These are phyloP conservation scores for Colletotrichum salicis DNA, from an alignment of 2,329 filamentous ascomycete species.

Conservation along the genomic window DNA sequence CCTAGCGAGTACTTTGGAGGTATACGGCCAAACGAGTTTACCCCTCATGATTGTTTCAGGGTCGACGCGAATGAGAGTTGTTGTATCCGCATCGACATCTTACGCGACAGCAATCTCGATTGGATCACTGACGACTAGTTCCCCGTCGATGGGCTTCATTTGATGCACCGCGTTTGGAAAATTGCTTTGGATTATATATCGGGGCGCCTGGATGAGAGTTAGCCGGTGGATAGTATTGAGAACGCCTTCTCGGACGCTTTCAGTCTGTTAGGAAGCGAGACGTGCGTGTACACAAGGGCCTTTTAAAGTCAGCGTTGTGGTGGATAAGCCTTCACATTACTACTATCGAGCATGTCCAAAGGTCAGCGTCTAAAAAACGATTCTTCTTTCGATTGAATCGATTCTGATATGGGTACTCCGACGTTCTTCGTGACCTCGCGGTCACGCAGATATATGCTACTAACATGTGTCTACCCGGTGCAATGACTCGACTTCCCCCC, in stretches of 20 bases:
- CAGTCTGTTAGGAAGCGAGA: not conserved
- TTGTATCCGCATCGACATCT: not conserved
- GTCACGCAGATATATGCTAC: no score
- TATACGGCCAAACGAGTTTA: not conserved
- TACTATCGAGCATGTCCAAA: not conserved
- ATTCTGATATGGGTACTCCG: no score
- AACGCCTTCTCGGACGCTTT: not conserved
- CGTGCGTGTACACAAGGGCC: not conserved
- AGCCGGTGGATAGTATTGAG: no score
- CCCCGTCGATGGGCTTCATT: not conserved
- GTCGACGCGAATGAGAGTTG: not conserved
- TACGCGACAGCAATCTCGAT: not conserved
- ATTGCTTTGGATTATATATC: not conserved
- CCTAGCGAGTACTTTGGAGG: not conserved
- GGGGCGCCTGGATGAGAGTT: not conserved
- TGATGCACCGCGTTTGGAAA: not conserved
- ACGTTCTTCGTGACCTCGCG: no score
- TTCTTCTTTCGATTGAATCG: no score
- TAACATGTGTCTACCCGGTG: no score
- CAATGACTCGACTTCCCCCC: no score
- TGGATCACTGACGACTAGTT: not conserved
- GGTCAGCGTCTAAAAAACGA: not conserved
- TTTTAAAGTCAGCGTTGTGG: not conserved
- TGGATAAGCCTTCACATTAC: not conserved
- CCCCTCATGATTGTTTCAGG: not conserved